Conservation (phyloP, 2,329 filamentous ascomycete species). For the Clonostachys byssicola region DNA sequence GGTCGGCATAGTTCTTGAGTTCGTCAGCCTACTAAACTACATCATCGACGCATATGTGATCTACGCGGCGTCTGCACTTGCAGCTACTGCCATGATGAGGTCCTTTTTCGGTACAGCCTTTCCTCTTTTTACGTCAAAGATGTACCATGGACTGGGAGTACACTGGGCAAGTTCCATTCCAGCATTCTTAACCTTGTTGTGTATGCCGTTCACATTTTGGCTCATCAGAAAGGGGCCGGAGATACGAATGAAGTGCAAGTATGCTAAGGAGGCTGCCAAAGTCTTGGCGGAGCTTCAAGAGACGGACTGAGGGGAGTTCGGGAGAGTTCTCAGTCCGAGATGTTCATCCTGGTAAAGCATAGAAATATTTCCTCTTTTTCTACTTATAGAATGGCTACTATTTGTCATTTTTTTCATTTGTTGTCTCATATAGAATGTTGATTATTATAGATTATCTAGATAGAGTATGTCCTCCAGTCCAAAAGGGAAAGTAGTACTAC, state of each 20-base stretch:
- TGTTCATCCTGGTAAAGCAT: too few species aligned
- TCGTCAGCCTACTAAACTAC: slow-evolving; percentile 55
- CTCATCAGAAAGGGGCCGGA: slow-evolving; percentile 53
- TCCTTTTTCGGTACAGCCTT: slow-evolving; percentile 64
- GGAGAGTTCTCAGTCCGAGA: too few species aligned
- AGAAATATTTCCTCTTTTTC: too few species aligned
- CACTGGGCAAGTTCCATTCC: slow-evolving; percentile 69
- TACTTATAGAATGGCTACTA: too few species aligned
- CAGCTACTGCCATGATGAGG: slow-evolving; percentile 62
- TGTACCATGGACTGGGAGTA: slow-evolving; percentile 51
- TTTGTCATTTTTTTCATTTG: too few species aligned
- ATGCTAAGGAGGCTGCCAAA: slow-evolving; percentile 32
- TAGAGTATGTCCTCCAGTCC: too few species aligned
- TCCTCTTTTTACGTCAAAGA: slow-evolving; percentile 57
- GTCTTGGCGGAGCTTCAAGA: too few species aligned
- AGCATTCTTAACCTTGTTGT: slow-evolving; percentile 61
- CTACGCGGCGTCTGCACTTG: slow-evolving; percentile 65
- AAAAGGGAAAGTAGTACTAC: too few species aligned
- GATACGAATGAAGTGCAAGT: slow-evolving; percentile 51
- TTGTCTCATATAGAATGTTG: too few species aligned
- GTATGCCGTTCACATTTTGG: slow-evolving; percentile 53
- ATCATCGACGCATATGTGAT: slow-evolving; percentile 63
- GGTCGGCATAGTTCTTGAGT: slow-evolving; percentile 53
- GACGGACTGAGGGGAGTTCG: too few species aligned
- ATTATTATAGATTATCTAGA: too few species aligned